Conservation (phyloP, 2,329 filamentous ascomycete genomes). For the Coleophoma cylindrospora region DNA sequence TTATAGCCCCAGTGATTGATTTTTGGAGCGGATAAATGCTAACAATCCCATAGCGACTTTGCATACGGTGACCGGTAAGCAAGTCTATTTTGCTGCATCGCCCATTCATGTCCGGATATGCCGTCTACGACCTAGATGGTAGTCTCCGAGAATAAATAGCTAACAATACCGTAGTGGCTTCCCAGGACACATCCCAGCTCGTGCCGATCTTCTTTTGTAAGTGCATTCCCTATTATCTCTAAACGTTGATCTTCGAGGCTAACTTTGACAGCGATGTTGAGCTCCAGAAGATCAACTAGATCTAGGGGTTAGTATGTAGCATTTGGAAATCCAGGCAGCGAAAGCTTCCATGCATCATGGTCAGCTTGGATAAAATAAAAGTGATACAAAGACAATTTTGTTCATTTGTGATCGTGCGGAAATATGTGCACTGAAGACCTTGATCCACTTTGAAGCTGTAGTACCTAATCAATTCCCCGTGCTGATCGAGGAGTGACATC, state of each 20-base stretch:
- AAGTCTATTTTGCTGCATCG: neutral
- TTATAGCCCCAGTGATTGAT: neutral
- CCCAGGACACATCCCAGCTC: constrained; percentile 69
- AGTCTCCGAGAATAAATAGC: constrained; percentile 12
- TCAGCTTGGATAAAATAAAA: too few relatives aligned
- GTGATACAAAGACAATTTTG: too few relatives aligned
- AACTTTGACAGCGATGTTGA: constrained; percentile 53
- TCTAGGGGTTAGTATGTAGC: too few relatives aligned
- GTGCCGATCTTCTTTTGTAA: constrained; percentile 79
- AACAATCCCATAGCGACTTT: constrained; percentile 44
- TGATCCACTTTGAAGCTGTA: too few relatives aligned
- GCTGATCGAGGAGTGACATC: too few relatives aligned
- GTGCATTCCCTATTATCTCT: constrained; percentile 31
- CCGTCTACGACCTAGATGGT: neutral
- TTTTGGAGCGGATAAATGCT: constrained; percentile 10
- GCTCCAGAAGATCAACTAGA: constrained; percentile 57
- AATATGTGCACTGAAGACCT: too few relatives aligned
- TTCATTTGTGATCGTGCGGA: too few relatives aligned
- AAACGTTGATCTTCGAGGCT: neutral
- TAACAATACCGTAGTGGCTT: constrained; percentile 56
- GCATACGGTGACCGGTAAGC: constrained; percentile 59
- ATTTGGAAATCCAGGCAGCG: too few relatives aligned
- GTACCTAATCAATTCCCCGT: too few relatives aligned
- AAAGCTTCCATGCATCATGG: too few relatives aligned
- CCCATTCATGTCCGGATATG: too few relatives aligned